Evolutionary conservation across 768 basidiomycete genomes (phyloP).

Genomic region (Xerocomus spinulosus): DNA sequence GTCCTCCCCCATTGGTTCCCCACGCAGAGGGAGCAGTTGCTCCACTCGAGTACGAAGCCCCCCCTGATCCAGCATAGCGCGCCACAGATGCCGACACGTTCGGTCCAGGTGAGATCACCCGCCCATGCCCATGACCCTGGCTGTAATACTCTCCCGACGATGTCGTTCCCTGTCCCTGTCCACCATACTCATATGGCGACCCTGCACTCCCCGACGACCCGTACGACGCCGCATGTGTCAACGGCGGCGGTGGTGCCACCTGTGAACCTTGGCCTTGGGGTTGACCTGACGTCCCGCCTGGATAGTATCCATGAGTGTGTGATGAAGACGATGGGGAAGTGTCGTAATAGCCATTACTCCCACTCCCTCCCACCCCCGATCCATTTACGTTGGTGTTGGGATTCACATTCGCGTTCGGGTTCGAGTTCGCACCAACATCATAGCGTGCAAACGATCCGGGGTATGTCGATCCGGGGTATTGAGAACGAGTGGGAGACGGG

Average conservation of each 20-base stretch:
- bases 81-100: conserved; percentile 10
- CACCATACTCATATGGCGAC: conserved; percentile 22
- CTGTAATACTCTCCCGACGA: conserved; percentile 24
- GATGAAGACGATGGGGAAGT: conserved; percentile 18
- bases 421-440: conserved; percentile 24
- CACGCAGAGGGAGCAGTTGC: conserved; percentile 10
- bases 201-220: conserved; percentile 20
- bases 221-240: conserved; percentile 21
- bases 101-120: conserved; percentile 18
- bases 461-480: conserved; percentile 24
- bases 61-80: conserved; percentile 12
- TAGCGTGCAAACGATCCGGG: conserved; percentile 27
- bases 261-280: conserved; percentile 15
- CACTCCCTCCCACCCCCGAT: conserved; percentile 8
- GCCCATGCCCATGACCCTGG: conserved; percentile 16
- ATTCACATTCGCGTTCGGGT: conserved; percentile 13
- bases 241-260: conserved; percentile 12
- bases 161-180: conserved; percentile 15
- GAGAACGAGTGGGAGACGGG: conserved; percentile 23
- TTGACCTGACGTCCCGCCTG: conserved; percentile 16
- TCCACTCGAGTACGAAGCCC: conserved; percentile 7
- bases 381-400: conserved; percentile 7
- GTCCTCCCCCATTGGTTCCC: conserved; percentile 13
- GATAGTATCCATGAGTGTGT: conserved; percentile 21
- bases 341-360: conserved; percentile 25